These are phyloP conservation scores for Saksenaea oblongispora DNA, from an alignment of 371 early-diverging fungal genomes.

Conservation along the genomic window DNA sequence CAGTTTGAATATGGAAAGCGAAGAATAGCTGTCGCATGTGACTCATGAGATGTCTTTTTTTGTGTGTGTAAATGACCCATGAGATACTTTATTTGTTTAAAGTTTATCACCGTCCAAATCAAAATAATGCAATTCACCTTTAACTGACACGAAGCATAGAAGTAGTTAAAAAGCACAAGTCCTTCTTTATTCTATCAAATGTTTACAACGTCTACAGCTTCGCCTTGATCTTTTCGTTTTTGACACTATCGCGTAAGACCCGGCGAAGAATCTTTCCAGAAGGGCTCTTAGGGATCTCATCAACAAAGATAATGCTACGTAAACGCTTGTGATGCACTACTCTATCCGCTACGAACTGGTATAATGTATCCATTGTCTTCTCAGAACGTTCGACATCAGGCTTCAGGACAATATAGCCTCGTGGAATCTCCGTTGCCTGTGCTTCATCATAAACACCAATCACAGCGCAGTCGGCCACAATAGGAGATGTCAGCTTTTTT, in stretches of 20 bases:
- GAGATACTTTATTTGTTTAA: no score
- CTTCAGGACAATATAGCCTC: slow-evolving; percentile 74
- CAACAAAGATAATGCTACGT: slow-evolving; percentile 77
- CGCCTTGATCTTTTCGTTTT: slow-evolving; percentile 33
- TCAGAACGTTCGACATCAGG: slow-evolving; percentile 5
- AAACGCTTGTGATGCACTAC: slow-evolving; percentile 73
- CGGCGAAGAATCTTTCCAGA: slow-evolving; percentile 81
- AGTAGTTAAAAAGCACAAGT: no score
- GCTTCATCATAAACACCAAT: slow-evolving; percentile 63
- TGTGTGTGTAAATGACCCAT: no score
- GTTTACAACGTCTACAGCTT: slow-evolving; percentile 10
- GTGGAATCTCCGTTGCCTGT: slow-evolving; percentile 78
- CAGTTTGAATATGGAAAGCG: no score
- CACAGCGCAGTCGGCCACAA: slow-evolving; percentile 77
- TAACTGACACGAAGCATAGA: no score
- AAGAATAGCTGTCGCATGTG: no score
- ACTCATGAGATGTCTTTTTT: no score
- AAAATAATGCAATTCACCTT: no score
- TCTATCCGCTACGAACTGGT: slow-evolving; percentile 58
- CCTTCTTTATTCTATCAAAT: no score
- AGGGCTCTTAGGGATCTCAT: slow-evolving; percentile 74
- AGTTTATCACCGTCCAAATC: no score
- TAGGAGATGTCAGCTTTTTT: background rate
- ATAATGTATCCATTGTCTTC: slow-evolving; percentile 20
- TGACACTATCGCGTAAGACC: slow-evolving; percentile 43